Percentiles rank a stretch among this genome's conserved stretches.
Evolutionary conservation across 2,329 filamentous ascomycete genomes (phyloP).

Genomic region (Albophoma yamanashiensis): DNA sequence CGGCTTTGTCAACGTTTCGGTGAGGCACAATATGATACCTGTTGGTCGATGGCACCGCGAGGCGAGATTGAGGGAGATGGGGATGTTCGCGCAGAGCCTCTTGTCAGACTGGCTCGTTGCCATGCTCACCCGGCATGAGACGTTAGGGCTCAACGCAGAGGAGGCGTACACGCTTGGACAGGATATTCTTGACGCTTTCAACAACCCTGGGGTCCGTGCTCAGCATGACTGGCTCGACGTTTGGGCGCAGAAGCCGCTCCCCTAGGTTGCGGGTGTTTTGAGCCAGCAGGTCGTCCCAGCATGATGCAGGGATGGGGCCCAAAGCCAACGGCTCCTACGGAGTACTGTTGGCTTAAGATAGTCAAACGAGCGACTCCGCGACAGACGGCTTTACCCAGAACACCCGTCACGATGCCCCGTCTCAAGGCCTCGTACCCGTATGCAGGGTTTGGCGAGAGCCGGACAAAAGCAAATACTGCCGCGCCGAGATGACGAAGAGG

Average conservation of each 20-base stretch:
- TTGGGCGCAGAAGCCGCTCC: constrained; percentile 25
- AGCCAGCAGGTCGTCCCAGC: background rate
- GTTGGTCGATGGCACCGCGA: constrained; percentile 27
- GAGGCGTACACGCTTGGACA: constrained; percentile 21
- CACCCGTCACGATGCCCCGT: background rate
- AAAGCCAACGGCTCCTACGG: background rate
- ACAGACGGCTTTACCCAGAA: background rate
- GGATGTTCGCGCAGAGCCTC: constrained; percentile 24
- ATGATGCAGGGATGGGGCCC: no score
- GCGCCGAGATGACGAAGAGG: background rate
- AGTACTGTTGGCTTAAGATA: no score
- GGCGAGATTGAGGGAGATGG: constrained; percentile 22
- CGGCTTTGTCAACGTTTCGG: constrained; percentile 24
- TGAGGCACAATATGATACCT: constrained; percentile 18
- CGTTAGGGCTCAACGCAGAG: constrained; percentile 20
- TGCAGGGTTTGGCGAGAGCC: background rate
- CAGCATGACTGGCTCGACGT: constrained; percentile 24
- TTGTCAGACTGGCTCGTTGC: constrained; percentile 22
- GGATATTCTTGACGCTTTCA: constrained; percentile 18
- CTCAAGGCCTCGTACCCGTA: no score
- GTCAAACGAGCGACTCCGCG: background rate
- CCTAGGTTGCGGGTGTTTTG: background rate
- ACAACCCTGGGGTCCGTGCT: constrained; percentile 20
- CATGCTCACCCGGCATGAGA: constrained; percentile 20
- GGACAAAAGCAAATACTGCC: background rate